phyloP scores from a whole-genome alignment of 202 grass and related monocot genomes.

The Dendrocalamus latiflorus region DNA sequence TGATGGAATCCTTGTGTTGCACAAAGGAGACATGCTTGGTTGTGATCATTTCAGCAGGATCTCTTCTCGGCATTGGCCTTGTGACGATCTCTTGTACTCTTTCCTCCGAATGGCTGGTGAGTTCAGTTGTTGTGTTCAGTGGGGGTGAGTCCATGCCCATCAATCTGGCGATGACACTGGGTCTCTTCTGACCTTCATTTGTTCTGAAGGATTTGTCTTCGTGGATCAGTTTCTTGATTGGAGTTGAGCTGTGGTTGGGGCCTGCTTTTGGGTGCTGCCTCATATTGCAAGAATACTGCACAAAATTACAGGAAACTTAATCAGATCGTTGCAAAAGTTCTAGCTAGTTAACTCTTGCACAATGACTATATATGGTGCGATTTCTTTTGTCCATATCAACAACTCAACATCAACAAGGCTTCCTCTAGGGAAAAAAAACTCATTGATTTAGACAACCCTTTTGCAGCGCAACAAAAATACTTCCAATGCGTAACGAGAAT shows the following conservation, averaged over 20 bases:
- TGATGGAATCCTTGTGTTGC: conserved; percentile 23
- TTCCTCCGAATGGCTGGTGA: conserved; percentile 20
- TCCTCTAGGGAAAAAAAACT: too few relatives aligned
- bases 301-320: conserved; percentile 12
- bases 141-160: conserved; percentile 94
- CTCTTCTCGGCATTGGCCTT: conserved; percentile 34
- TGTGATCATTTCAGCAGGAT: conserved; percentile 15
- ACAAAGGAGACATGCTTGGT: conserved; percentile 43
- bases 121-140: conserved; percentile 16
- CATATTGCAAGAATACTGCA: conserved; percentile 57
- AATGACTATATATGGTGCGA: too few relatives aligned
- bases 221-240: conserved; percentile 60
- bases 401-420: not conserved
- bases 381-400: not conserved
- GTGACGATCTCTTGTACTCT: not conserved
- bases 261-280: conserved; percentile 54
- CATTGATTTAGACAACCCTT: not conserved
- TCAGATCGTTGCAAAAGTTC: conserved; percentile 9
- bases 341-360: not conserved
- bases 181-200: conserved; percentile 51
- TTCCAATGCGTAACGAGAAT: not conserved
- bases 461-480: not conserved
- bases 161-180: conserved; percentile 72
- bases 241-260: not conserved
- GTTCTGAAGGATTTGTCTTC: conserved; percentile 47